Base-by-base conservation (phyloP, 768 basidiomycete genomes). In the Zangia roseola region DNA sequence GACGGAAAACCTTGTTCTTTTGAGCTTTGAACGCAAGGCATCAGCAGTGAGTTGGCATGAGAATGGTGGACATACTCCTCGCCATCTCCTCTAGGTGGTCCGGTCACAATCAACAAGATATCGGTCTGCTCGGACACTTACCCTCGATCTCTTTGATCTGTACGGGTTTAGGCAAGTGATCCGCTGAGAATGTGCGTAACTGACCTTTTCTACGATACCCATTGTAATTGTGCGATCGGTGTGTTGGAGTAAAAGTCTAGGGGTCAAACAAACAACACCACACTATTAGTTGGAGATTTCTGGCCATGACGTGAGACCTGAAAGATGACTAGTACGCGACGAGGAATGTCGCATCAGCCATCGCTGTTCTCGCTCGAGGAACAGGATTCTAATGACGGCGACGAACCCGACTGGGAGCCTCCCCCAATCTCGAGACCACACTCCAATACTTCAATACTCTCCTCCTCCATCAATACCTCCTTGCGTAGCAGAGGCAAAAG, bases 81-180 rank as follows among this genome's bases (percentile, higher is more conserved):
- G 91, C 86, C 94, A 98, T 97, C 81, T 97, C 94, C 83, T 93
- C 91, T 94, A 63, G 19, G 50, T 50, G 30, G 13, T 47, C 34
- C 43, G 19, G 26, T 34, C 26, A 42, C 12, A 17, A 31, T 31
- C 12, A 9, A 44, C 19, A 26, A 35, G 13, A 3, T 10, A 34
- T 38, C 3, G 16, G 8, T 37, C 26, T 10, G 26, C n/a, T 31
- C 7, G 9, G 43, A 25, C 40, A 55, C 88, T 71, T 66, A 91
- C 91, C 90, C 80, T 97, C 91, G 54, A 95, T 95, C 69, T 90
- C 92, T 69, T 93, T 94, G 59, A 97, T 95, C 92, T 94, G 36
- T 24, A 24, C 3, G 17, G 33, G n/a, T 30, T 30, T 53, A 12
- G 58, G 47, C 8, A 45, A 47, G 26, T 43, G 37, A 46, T 44